These are phyloP conservation scores for Caloboletus firmus DNA, from an alignment of 1,284 basidiomycete species.

Conservation along the genomic window DNA sequence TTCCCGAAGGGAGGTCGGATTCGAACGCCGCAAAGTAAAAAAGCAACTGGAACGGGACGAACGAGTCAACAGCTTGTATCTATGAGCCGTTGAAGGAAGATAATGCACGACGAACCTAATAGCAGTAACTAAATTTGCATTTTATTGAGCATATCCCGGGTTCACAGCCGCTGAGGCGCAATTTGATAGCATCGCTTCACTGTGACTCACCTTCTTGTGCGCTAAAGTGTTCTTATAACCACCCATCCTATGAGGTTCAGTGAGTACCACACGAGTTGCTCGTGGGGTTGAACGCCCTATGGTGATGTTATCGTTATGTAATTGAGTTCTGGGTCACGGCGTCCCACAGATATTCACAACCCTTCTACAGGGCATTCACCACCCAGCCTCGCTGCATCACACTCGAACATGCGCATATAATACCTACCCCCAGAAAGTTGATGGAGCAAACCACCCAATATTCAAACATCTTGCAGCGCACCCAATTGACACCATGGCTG, in stretches of 20 bases:
- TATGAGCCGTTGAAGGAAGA: neutral
- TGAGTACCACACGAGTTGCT: neutral
- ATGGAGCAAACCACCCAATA: neutral
- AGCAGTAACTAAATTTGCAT: too few species aligned
- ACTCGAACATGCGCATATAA: constrained; percentile 16
- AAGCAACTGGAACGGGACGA: neutral
- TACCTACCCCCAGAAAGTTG: neutral
- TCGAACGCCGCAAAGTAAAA: neutral
- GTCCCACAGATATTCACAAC: constrained; percentile 2
- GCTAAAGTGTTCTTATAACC: neutral
- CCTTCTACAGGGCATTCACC: neutral
- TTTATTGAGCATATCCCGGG: neutral
- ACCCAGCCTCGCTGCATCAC: neutral
- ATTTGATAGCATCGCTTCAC: neutral
- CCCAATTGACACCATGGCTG: constrained; percentile 9
- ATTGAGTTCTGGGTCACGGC: neutral
- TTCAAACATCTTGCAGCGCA: neutral
- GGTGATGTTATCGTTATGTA: neutral
- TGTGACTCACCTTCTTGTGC: neutral
- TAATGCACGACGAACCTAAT: neutral
- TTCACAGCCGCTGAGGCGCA: neutral
- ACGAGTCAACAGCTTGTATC: neutral
- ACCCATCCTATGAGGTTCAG: neutral
- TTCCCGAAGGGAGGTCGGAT: neutral
- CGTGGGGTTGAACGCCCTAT: neutral